Conservation (phyloP, 2,329 filamentous ascomycete species). For the Trichoderma afroharzianum region DNA sequence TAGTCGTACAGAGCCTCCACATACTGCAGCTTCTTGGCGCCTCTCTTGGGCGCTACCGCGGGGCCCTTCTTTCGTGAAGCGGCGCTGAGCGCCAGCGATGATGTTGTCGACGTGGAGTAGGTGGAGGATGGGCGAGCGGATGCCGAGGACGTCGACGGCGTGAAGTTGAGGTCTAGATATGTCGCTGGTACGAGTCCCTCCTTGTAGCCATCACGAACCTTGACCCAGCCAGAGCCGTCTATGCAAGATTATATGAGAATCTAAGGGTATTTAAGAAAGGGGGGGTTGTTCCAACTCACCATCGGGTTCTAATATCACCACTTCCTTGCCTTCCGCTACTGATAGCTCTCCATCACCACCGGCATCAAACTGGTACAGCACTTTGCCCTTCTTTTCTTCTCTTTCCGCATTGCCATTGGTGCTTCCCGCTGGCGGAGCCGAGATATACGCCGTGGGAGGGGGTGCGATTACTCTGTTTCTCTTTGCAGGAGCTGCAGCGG, state of each 20-base stretch:
- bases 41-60: constrained; percentile 82
- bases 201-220: constrained; percentile 68
- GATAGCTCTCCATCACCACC: constrained; percentile 77
- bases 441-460: constrained; percentile 77
- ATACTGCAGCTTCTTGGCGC: constrained; percentile 90
- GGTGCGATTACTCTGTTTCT: constrained; percentile 81
- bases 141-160: constrained; percentile 41
- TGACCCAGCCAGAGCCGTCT: constrained; percentile 93
- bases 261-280: neutral
- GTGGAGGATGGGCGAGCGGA: constrained; percentile 65
- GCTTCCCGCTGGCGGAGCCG: constrained; percentile 55
- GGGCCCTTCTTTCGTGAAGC: constrained; percentile 79
- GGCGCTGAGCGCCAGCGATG: constrained; percentile 28
- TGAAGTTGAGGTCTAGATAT: constrained; percentile 67
- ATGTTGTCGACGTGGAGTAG: constrained; percentile 66
- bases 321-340: constrained; percentile 73
- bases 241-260: constrained; percentile 10
- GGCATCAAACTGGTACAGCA: constrained; percentile 85
- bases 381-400: constrained; percentile 66
- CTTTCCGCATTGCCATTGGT: constrained; percentile 39
- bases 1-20: constrained; percentile 94
- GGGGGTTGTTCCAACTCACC: constrained; percentile 53
- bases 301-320: constrained; percentile 79
- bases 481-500: constrained; percentile 30
- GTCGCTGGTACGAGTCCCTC: constrained; percentile 84